phyloP scores from a whole-genome alignment of 345 rosid species.

The Citrus mangshanensis region DNA sequence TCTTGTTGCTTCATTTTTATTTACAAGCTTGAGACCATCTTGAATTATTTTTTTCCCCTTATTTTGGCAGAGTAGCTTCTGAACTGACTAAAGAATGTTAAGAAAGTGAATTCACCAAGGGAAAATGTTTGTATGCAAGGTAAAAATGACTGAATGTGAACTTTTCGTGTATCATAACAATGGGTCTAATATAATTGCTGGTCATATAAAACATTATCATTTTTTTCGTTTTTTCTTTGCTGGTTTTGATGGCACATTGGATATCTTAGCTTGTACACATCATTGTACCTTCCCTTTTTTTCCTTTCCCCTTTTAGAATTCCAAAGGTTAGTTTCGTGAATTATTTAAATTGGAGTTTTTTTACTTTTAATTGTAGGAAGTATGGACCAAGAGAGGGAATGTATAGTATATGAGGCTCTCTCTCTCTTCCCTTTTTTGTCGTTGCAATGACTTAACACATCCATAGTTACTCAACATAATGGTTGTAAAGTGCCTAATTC shows the following conservation, averaged over 20 bases:
- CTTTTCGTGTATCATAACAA: slow-evolving; percentile 37
- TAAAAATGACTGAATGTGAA: slow-evolving; percentile 25
- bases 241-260: slow-evolving; percentile 26
- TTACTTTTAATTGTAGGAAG: slow-evolving; percentile 22
- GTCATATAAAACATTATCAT: no score
- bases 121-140: slow-evolving; percentile 28
- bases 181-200: slow-evolving; percentile 25
- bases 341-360: slow-evolving; percentile 16
- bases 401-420: slow-evolving; percentile 15
- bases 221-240: slow-evolving; percentile 6
- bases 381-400: slow-evolving; percentile 5
- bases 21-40: background rate
- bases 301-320: slow-evolving; percentile 7
- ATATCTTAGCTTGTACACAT: slow-evolving; percentile 24
- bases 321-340: slow-evolving; percentile 13
- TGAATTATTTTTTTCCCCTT: background rate
- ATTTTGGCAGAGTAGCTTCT: slow-evolving; percentile 37
- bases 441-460: slow-evolving; percentile 6
- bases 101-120: slow-evolving; percentile 35
- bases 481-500: background rate
- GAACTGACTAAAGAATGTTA: slow-evolving; percentile 33
- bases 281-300: slow-evolving; percentile 17
- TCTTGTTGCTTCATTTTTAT: background rate
- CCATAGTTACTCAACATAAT: background rate
- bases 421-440: slow-evolving; percentile 1